These are phyloP conservation scores for Boletus calvinii DNA, from an alignment of 1,284 basidiomycete genomes.

Conservation along the genomic window DNA sequence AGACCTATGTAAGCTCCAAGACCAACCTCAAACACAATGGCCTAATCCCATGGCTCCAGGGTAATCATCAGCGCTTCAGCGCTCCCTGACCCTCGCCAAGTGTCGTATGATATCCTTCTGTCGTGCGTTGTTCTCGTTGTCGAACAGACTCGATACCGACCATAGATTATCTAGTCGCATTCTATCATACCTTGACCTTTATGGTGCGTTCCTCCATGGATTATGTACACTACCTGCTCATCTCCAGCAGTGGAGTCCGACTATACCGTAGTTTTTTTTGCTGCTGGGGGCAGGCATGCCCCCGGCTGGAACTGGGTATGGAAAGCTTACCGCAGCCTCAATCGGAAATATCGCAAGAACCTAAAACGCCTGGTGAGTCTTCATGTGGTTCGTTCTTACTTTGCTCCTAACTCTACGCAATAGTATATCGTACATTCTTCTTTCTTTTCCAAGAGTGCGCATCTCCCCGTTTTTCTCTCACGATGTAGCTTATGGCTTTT, in stretches of 20 bases:
- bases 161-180: slow-evolving; percentile 52
- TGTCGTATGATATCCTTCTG: slow-evolving; percentile 76
- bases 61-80: slow-evolving; percentile 79
- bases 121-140: slow-evolving; percentile 48
- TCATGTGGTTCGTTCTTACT: not conserved
- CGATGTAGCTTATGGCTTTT: slow-evolving; percentile 4
- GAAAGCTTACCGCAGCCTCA: slow-evolving; percentile 82
- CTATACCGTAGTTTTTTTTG: slow-evolving; percentile 84
- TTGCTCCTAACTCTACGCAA: slow-evolving; percentile 8
- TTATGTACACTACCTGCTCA: slow-evolving; percentile 1
- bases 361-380: slow-evolving; percentile 70
- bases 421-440: slow-evolving; percentile 87
- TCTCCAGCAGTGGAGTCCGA: slow-evolving; percentile 72
- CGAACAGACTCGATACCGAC: slow-evolving; percentile 6
- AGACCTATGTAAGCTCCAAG: slow-evolving; percentile 69
- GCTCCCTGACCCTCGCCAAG: slow-evolving; percentile 72
- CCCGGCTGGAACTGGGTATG: slow-evolving; percentile 89
- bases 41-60: slow-evolving; percentile 41
- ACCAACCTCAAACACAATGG: not conserved
- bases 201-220: slow-evolving; percentile 49
- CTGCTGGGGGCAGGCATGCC: slow-evolving; percentile 71
- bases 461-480: not conserved
- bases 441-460: slow-evolving; percentile 81
- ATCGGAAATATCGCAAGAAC: slow-evolving; percentile 84
- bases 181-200: slow-evolving; percentile 73